Base-by-base conservation (phyloP, 164 flowering plant genomes). In the Magnolia changhungtana region DNA sequence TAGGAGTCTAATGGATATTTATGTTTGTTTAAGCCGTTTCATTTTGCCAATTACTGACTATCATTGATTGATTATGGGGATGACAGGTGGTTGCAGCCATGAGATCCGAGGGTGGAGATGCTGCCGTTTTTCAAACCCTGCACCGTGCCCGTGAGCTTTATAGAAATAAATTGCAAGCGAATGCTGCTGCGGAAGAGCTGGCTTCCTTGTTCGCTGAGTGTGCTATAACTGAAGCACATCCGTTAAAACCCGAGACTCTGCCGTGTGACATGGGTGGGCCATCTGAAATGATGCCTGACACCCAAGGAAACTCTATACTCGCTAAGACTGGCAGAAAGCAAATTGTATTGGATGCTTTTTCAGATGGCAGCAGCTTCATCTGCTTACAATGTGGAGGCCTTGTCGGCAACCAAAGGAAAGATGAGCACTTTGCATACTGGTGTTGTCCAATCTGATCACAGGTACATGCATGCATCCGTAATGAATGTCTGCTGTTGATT, bases 201-300 rank as follows among this genome's bases (percentile, higher is more conserved):
- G 97, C 99, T 73, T 89, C 95, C 50, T 80, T 96, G 75, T 94
- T 96, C 89, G 98, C 98, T n/a, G 98, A 94, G 80, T 96, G 99
- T 87, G 99, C 90, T 20, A 90, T 96, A 73, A 92, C 91, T 27
- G 97, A 92, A 86, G 98, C 93, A 21, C 84, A 87, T 67, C 90
- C 97, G 65, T 51, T 52, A 2, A 74, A 29, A 31, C 31, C 80
- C 31, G 84, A 81, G 58, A 74, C 86, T 70, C 50, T 79, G 52
- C 80, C 75, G 37, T 68, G 11, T 18, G 65, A 73, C 49, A 63
- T 50, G 7, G 73, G 55, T 24, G 77, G 61, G 70, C 58, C 76
- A 11, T 18, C 50, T 11, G 59, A 84, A 27, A 20, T 71, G 73
- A 82, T 83, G 24, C 77, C 85, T 9, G 90, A 87, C 64, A 78